Evolutionary conservation across 2,329 filamentous ascomycete genomes (phyloP).

Genomic region (Myriosclerotinia scirpicola): DNA sequence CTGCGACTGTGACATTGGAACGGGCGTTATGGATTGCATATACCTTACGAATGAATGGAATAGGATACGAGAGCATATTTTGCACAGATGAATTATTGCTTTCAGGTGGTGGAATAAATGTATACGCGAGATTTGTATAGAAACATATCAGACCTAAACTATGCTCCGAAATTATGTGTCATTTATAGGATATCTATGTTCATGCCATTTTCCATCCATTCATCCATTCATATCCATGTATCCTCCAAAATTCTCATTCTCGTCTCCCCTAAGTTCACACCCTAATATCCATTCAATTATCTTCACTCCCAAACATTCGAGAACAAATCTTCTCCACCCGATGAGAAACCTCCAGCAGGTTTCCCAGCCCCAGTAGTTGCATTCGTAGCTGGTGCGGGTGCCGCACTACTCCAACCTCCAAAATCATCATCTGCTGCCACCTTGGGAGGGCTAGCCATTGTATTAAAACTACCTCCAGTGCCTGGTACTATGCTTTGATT

Average conservation of each 20-base stretch:
- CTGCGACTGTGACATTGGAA: constrained; percentile 35
- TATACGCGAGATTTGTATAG: constrained; percentile 13
- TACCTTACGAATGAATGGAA: background rate
- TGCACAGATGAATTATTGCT: background rate
- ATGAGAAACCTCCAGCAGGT: constrained; percentile 14
- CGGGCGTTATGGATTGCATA: constrained; percentile 33
- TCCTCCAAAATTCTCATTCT: background rate
- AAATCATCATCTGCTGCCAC: constrained; percentile 92
- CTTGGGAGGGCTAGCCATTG: constrained; percentile 53
- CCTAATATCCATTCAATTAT: constrained; percentile 3
- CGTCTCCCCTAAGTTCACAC: background rate
- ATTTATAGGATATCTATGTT: constrained; percentile 25
- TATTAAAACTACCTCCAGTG: constrained; percentile 61
- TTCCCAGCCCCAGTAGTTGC: constrained; percentile 55
- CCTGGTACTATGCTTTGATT: constrained; percentile 61
- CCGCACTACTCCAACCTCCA: constrained; percentile 84
- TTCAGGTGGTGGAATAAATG: background rate
- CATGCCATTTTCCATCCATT: constrained; percentile 15
- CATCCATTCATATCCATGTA: constrained; percentile 10
- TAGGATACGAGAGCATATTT: background rate
- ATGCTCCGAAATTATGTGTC: background rate
- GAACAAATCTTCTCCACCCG: constrained; percentile 80
- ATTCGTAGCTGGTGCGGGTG: constrained; percentile 58
- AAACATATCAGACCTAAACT: background rate
- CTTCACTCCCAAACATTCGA: constrained; percentile 88